Evolutionary conservation across 192 early-diverging fungal species (phyloP), one percentile per base, ranked within the genome.

Genomic region (Blastocladiella britannica): DNA sequence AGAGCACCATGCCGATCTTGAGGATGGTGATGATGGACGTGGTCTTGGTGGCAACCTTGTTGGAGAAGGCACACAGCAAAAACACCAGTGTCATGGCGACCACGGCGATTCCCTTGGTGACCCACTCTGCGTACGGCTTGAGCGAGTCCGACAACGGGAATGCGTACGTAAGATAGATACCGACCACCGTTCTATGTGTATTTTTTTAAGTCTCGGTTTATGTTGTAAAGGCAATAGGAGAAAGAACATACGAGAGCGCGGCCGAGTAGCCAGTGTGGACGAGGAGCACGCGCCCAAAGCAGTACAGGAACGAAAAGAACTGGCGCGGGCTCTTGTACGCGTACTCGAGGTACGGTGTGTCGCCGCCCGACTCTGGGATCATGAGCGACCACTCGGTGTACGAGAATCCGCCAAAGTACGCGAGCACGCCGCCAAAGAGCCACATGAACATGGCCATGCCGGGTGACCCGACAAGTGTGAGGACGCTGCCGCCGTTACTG

Each of bases 1-100:
- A 65, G 6, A 81, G 57, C 0, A 85, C 64, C 0, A 82, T 76
- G 0, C 80, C 53, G 18, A 89, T 71, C 65, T 89, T 89, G 54
- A 89, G 62, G 25, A 72, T 71, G 0, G 84, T 86, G 56, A 89
- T 72, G 1, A 82, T 23, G 63, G 86, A 85, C 56, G 83, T 82
- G 5, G 85, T 72, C 28, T 80, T 70, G 47, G 82, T 78, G 8
- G 82, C 76, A 31, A 78, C 71, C 20, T 72, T 67, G 7, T 80
- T 74, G 27, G 78, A 81, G 54, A 81, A 60, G 18, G 76, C 76
- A 68, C 85, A 83, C 28, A 86, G 70, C n/a, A 70, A 58, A 12
- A 79, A 79, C 12, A 88, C 65, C 4, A 73, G 51, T 0, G 78
- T 67, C 5, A 86, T 70, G 53, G 77, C 77, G 5, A 66, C 65